A percentile compares a stretch with the other conserved stretches of the same genome.
phyloP scores from a whole-genome alignment of 768 basidiomycete genomes.

The Scleroderma bovista region DNA sequence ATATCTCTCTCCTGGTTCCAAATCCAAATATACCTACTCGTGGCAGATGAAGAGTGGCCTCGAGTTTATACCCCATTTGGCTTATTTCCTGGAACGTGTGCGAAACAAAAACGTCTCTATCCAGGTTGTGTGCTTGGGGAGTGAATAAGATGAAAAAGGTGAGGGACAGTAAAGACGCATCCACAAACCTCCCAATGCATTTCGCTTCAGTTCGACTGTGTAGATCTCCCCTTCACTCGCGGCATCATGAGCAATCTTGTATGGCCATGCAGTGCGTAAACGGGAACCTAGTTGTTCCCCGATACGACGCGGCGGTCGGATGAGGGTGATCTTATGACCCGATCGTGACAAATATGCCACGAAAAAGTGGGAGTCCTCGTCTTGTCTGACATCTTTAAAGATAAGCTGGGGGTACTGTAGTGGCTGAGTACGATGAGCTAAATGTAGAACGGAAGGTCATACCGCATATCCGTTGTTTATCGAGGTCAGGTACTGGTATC shows the following conservation, averaged over 20 bases:
- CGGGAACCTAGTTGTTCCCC: slow-evolving; percentile 33
- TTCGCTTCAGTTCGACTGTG: slow-evolving; percentile 50
- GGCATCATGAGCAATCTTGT: slow-evolving; percentile 36
- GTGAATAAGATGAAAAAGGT: slow-evolving; percentile 2
- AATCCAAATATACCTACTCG: slow-evolving; percentile 33
- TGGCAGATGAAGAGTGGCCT: slow-evolving; percentile 62
- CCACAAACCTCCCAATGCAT: slow-evolving; percentile 29
- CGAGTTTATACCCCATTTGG: slow-evolving; percentile 53
- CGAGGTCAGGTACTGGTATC: slow-evolving; percentile 65
- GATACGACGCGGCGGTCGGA: slow-evolving; percentile 37
- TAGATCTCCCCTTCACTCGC: slow-evolving; percentile 47
- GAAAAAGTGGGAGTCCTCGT: slow-evolving; percentile 54
- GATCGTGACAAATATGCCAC: slow-evolving; percentile 57
- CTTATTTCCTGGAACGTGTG: slow-evolving; percentile 58
- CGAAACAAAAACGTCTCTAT: slow-evolving; percentile 53
- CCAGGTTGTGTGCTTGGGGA: slow-evolving; percentile 35
- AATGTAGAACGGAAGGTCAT: slow-evolving; percentile 12
- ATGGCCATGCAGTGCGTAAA: slow-evolving; percentile 39
- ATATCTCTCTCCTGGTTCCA: slow-evolving; percentile 48
- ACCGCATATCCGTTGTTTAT: slow-evolving; percentile 54
- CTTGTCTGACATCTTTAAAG: slow-evolving; percentile 50
- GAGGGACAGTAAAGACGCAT: background rate
- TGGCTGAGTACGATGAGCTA: slow-evolving; percentile 9
- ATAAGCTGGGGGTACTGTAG: slow-evolving; percentile 58
- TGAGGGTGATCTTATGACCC: slow-evolving; percentile 48